Percentiles rank a stretch among this genome's conserved stretches.
phyloP scores from a whole-genome alignment of 1,284 basidiomycete species.

The Papiliotrema terrestris region DNA sequence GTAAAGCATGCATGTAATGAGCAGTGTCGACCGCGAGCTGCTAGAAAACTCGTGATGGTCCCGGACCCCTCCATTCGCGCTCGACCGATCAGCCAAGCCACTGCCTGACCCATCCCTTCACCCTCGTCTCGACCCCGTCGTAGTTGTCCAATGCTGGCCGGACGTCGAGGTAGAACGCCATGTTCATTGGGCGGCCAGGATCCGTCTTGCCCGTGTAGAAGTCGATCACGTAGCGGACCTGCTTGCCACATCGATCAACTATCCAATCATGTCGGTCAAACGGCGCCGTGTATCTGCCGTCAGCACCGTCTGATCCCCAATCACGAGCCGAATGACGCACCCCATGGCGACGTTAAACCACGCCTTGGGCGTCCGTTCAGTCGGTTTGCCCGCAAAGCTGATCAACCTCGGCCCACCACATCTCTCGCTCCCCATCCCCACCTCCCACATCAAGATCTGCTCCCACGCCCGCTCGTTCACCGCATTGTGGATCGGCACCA shows the following conservation, averaged over 20 bases:
- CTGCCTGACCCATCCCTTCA: conserved; percentile 26
- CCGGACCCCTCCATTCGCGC: no score
- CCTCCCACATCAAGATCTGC: conserved; percentile 87
- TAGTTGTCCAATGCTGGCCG: conserved; percentile 87
- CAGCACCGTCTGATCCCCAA: neutral
- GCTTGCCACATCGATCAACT: conserved; percentile 83
- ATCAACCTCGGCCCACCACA: conserved; percentile 65
- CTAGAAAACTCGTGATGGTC: no score
- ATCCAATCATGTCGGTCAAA: conserved; percentile 99
- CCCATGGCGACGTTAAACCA: conserved; percentile 78
- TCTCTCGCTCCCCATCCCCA: conserved; percentile 66
- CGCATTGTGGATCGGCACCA: conserved; percentile 98
- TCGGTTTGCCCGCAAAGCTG: conserved; percentile 52
- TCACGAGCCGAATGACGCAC: conserved; percentile 52
- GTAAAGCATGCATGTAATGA: no score
- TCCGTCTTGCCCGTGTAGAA: conserved; percentile 86
- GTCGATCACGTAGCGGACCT: conserved; percentile 93
- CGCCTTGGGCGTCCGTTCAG: conserved; percentile 68
- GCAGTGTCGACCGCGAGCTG: no score
- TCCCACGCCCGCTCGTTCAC: conserved; percentile 97
- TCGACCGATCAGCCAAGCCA: conserved; percentile 4
- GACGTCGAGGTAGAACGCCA: conserved; percentile 87
- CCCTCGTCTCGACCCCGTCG: conserved; percentile 78
- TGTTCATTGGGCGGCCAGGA: conserved; percentile 25
- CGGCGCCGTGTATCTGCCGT: conserved; percentile 75